Evolutionary conservation across 345 rosid species (phyloP).

Genomic region (Boechera divaricarpa): DNA sequence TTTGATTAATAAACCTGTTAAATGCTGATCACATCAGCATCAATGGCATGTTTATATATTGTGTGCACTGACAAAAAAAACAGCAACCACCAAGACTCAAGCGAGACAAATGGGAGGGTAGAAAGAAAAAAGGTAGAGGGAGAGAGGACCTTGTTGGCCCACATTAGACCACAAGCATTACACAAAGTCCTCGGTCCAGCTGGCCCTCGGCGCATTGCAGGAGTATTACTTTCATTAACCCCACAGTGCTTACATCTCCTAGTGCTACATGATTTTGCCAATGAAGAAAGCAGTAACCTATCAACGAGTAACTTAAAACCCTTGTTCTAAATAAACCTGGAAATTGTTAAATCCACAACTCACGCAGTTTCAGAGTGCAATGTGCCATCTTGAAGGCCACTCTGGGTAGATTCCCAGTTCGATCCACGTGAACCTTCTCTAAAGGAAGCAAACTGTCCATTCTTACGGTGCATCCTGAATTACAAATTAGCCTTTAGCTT

Average conservation of each 20-base stretch:
- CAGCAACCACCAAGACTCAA: not conserved
- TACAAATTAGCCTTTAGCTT: not conserved
- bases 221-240: not conserved
- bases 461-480: not conserved
- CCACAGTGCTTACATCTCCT: not conserved
- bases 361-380: not conserved
- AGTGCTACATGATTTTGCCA: not conserved
- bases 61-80: not conserved
- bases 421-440: not conserved
- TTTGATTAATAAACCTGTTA: not conserved
- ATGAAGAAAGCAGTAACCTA: not conserved
- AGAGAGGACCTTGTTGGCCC: slow-evolving; percentile 6
- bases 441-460: not conserved
- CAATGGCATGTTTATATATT: not conserved
- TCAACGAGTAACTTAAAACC: not conserved
- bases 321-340: not conserved
- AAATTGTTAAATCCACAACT: not conserved
- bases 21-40: not conserved
- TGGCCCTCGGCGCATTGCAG: slow-evolving; percentile 6
- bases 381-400: not conserved
- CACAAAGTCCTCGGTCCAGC: slow-evolving; percentile 10
- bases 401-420: not conserved
- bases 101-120: not conserved
- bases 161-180: slow-evolving; percentile 6
- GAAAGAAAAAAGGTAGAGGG: not conserved